phyloP scores from a whole-genome alignment of 2,329 filamentous ascomycete genomes.

The Phialophora verrucosa region DNA sequence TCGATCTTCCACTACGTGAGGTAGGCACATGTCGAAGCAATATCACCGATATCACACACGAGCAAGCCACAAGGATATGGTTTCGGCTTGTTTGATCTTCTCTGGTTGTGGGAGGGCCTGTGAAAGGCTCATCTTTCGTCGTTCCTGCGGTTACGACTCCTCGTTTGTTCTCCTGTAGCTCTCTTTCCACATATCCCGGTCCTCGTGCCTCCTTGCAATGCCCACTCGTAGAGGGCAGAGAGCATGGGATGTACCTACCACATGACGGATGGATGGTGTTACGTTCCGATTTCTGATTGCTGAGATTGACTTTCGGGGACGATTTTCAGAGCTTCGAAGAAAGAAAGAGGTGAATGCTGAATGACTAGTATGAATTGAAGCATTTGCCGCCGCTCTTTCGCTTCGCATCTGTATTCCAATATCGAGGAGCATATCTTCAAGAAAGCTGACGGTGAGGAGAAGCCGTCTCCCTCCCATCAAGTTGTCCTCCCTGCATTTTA shows the following conservation, averaged over 20 bases:
- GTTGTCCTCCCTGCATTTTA: not conserved
- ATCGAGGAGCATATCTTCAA: not conserved
- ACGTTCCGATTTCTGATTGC: not conserved
- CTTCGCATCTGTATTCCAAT: not conserved
- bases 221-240: not conserved
- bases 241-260: not conserved
- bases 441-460: not conserved
- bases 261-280: not conserved
- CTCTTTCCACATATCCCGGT: not conserved
- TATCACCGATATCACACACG: not conserved
- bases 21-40: not conserved
- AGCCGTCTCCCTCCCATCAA: not conserved
- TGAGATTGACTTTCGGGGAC: not conserved
- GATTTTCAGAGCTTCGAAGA: not conserved
- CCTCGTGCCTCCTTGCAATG: not conserved
- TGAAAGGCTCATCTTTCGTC: not conserved
- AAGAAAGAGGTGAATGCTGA: not conserved
- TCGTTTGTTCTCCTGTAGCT: not conserved
- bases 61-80: not conserved
- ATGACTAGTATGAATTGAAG: too few species aligned
- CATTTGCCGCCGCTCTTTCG: not conserved
- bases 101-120: not conserved
- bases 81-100: not conserved
- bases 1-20: not conserved
- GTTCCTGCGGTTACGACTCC: not conserved